Percentiles rank a stretch among this genome's conserved stretches.
phyloP scores from a whole-genome alignment of 345 rosid species.

The Aethionema arabicum region DNA sequence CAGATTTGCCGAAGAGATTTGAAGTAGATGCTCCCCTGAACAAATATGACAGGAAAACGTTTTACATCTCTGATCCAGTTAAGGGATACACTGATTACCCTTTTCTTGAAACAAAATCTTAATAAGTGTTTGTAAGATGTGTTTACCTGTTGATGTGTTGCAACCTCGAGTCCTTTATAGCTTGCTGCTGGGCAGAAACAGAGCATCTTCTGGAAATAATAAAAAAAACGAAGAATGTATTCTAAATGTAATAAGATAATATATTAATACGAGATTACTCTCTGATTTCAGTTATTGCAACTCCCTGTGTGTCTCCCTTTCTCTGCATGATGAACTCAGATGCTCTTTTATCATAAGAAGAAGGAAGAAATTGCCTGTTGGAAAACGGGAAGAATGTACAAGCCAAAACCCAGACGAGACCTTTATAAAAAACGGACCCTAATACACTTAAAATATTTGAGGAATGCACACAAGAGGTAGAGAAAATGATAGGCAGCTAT shows the following conservation, averaged over 20 bases:
- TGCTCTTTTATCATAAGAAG: background rate
- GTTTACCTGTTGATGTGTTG: no score
- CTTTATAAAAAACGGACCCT: slow-evolving; percentile 22
- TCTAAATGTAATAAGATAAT: no score
- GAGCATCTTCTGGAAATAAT: no score
- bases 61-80: slow-evolving; percentile 52
- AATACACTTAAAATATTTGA: slow-evolving; percentile 22
- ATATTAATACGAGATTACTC: background rate
- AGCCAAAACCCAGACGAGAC: slow-evolving; percentile 27
- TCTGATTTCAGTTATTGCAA: slow-evolving; percentile 4
- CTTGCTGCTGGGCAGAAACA: no score
- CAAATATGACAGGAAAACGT: slow-evolving; percentile 50
- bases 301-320: background rate
- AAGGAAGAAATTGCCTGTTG: slow-evolving; percentile 11
- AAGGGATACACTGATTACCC: slow-evolving; percentile 65
- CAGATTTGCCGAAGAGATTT: slow-evolving; percentile 59
- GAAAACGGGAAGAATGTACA: slow-evolving; percentile 29
- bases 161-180: no score
- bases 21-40: slow-evolving; percentile 41
- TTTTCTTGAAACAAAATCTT: slow-evolving; percentile 22
- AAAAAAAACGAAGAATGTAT: no score
- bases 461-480: slow-evolving; percentile 24
- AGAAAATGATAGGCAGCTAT: no score
- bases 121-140: background rate
- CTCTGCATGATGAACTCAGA: background rate